phyloP scores from a whole-genome alignment of 1,139 yeast species.

The Saccharomycopsis hybrid region DNA sequence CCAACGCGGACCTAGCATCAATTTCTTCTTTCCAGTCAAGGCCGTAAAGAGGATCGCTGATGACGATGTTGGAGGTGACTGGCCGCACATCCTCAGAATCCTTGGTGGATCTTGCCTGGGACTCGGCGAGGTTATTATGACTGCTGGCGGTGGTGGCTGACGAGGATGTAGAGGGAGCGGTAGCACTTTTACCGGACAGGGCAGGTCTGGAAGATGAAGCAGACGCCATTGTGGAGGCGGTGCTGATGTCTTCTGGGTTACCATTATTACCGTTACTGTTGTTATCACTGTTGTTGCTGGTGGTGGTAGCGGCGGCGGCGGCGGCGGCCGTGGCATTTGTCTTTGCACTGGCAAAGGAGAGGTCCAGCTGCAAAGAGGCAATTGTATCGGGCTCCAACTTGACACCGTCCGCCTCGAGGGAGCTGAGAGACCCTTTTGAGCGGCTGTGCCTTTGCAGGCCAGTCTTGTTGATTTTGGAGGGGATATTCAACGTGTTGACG shows the following conservation, averaged over 20 bases:
- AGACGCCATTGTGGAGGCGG: neutral
- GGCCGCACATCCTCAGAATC: conserved; percentile 22
- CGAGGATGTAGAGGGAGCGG: conserved; percentile 12
- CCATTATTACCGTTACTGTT: neutral
- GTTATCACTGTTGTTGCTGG: conserved; percentile 13
- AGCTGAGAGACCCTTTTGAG: neutral
- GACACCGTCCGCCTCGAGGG: neutral
- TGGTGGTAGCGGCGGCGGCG: conserved; percentile 7
- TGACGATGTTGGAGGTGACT: conserved; percentile 29
- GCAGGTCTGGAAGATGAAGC: too few relatives aligned
- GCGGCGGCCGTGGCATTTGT: too few relatives aligned
- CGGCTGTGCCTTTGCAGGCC: neutral
- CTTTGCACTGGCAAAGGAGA: too few relatives aligned
- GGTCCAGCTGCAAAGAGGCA: too few relatives aligned
- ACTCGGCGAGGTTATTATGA: too few relatives aligned
- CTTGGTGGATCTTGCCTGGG: too few relatives aligned
- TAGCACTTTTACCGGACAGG: conserved; percentile 14
- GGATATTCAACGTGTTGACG: conserved; percentile 7
- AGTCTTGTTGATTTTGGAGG: conserved; percentile 6
- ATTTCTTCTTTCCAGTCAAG: conserved; percentile 54
- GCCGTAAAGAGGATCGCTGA: conserved; percentile 39
- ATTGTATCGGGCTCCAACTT: too few relatives aligned
- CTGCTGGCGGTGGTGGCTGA: too few relatives aligned
- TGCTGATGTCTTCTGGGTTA: neutral
- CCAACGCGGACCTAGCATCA: conserved; percentile 24